Evolutionary conservation across 208 protist species (phyloP), one percentile per base, ranked within the genome.

Genomic region (Angomonas desouzai): DNA sequence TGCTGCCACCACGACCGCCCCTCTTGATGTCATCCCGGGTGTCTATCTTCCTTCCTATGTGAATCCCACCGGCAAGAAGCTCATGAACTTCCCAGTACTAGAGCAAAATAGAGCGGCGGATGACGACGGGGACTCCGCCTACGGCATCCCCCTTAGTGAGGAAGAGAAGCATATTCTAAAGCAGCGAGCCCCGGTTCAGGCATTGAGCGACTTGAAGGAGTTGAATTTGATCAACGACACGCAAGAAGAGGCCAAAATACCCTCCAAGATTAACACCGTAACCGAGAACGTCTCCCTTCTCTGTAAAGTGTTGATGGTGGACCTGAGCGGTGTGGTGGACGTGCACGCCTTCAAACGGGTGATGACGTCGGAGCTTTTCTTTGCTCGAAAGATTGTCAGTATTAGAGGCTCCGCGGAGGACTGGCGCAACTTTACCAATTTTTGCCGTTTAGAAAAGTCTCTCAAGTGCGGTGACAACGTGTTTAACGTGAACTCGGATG

Each of bases 241-340:
- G 22, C 89, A 95, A 69, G 62, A 70, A n/a, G 83, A 92, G 62
- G 85, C 84, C 16, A 95, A 92, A 60, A 86, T 89, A 18, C 89
- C 89, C 0, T 89, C 85, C 1, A 92, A 95, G 57, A 79, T 89
- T 18, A 69, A 70, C 2, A 38, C 47, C 11, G 59, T 83, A 0
- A 71, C 11, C 2, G 32, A 65, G 29, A 51, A 58, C 20, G 55
- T 76, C 22, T 48, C 55, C 22, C 76, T 81, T 40, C 70, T 67
- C 33, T 86, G 78, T 66, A 77, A 79, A 32, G 74, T 92, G 20
- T 47, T 96, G n/a, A 65, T 81, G 34, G 83, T 67, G 4, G 87
- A 93, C 61, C 77, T 96, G 59, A 81, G 70, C 38, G 86, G 89
- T 25, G 77, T 81, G 49, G 76, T 85, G 23, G 89, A 96, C 58